Percentiles rank a stretch among this genome's conserved stretches.
Evolutionary conservation across 2,329 filamentous ascomycete genomes (phyloP).

Genomic region (Coniochaeta hoffmannii): DNA sequence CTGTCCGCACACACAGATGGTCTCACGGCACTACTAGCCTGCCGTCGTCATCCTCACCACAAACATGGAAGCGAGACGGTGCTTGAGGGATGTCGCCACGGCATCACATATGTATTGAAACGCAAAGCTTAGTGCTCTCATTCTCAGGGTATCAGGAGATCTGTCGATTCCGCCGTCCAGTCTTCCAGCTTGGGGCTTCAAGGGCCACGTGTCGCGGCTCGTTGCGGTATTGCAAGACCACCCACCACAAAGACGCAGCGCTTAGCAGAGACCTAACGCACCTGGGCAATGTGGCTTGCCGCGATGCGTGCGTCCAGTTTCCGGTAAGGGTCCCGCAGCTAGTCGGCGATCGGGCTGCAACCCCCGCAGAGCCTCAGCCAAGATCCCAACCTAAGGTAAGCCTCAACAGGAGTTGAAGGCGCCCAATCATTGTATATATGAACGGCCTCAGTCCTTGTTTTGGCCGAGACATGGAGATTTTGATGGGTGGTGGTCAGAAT

Average conservation of each 20-base stretch:
- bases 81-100: too few species aligned
- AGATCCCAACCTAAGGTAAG: not conserved
- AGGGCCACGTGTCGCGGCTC: not conserved
- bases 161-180: too few species aligned
- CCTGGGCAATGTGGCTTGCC: not conserved
- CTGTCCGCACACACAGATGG: too few species aligned
- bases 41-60: too few species aligned
- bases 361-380: not conserved
- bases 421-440: not conserved
- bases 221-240: not conserved
- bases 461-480: not conserved
- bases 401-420: not conserved
- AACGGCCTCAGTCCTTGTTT: not conserved
- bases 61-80: too few species aligned
- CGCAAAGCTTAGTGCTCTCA: too few species aligned
- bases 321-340: not conserved
- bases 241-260: not conserved
- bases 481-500: not conserved
- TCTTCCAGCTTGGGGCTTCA: not conserved
- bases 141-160: too few species aligned
- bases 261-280: not conserved
- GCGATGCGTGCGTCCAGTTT: not conserved
- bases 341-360: not conserved
- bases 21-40: too few species aligned
- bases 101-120: too few species aligned